These are phyloP conservation scores for Aspergillus fumigatus DNA, from an alignment of 2,329 filamentous ascomycete species.

Conservation along the genomic window DNA sequence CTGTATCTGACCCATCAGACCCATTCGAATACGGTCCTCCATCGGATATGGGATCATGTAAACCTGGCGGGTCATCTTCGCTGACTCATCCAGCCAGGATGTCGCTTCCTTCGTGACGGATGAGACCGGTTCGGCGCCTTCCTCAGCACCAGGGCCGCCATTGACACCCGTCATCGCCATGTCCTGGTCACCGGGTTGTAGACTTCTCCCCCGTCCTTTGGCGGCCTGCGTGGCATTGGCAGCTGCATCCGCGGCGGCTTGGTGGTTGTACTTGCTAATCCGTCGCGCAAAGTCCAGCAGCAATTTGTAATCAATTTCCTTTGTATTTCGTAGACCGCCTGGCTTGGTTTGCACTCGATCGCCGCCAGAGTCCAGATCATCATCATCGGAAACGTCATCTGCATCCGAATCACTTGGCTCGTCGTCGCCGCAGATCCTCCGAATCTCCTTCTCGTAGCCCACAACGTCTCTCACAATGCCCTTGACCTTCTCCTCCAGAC, in stretches of 20 bases:
- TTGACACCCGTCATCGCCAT: conserved; percentile 33
- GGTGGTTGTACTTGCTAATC: conserved; percentile 45
- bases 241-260: conserved; percentile 41
- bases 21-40: conserved; percentile 42
- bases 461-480: conserved; percentile 39
- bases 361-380: conserved; percentile 4
- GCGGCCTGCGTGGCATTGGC: conserved; percentile 18
- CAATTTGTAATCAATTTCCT: conserved; percentile 41
- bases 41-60: conserved; percentile 43
- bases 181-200: conserved; percentile 22
- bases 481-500: conserved; percentile 38
- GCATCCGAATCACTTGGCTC: conserved; percentile 28
- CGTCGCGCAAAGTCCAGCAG: conserved; percentile 43
- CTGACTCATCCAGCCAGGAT: conserved; percentile 39
- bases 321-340: conserved; percentile 15
- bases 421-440: conserved; percentile 28
- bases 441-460: conserved; percentile 38
- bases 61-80: conserved; percentile 35
- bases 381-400: conserved; percentile 19
- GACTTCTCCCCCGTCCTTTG: conserved; percentile 16
- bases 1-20: conserved; percentile 44
- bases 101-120: conserved; percentile 38
- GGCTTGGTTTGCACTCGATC: conserved; percentile 5
- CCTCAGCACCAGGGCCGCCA: conserved; percentile 17
- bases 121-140: conserved; percentile 28